A percentile compares a stretch with the other conserved stretches of the same genome.
Conservation (phyloP, 169 alveolate genomes). For the Eimeria acervulina region DNA sequence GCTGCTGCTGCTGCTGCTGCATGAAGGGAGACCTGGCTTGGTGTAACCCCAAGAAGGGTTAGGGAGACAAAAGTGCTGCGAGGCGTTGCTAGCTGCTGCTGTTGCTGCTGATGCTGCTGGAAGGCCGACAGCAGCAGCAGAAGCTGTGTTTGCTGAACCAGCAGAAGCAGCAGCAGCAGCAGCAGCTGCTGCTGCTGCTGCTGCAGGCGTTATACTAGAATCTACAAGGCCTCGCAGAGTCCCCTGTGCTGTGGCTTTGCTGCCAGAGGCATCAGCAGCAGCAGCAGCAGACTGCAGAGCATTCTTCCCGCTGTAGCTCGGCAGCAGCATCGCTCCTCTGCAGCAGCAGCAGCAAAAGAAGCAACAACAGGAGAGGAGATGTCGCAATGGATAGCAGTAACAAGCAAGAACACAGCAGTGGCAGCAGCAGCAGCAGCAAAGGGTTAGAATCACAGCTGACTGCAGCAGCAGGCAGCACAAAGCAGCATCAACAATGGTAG, state of each 20-base stretch:
- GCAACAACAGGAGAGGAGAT: background rate
- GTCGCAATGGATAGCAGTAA: background rate
- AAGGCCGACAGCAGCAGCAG: background rate
- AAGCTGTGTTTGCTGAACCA: background rate
- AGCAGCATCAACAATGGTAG: background rate
- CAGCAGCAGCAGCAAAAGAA: conserved; percentile 23
- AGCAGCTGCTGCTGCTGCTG: conserved; percentile 47
- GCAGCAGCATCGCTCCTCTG: conserved; percentile 48
- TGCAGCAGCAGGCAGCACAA: background rate
- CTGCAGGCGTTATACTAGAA: background rate
- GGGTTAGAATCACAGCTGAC: background rate
- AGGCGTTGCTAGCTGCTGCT: conserved; percentile 3
- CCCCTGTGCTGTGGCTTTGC: background rate
- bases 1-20: conserved; percentile 34
- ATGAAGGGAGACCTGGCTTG: conserved; percentile 16
- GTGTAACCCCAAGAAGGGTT: background rate
- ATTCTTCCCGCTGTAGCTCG: background rate
- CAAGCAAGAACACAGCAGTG: background rate
- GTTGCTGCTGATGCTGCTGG: background rate
- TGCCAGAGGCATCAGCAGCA: background rate
- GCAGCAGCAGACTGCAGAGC: background rate
- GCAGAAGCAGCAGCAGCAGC: conserved; percentile 12
- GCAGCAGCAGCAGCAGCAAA: conserved; percentile 37
- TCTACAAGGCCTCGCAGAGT: background rate
- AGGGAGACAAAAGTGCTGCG: background rate